Base-by-base conservation (phyloP, 352 stramenopile genomes). In the Globisporangium splendens region DNA sequence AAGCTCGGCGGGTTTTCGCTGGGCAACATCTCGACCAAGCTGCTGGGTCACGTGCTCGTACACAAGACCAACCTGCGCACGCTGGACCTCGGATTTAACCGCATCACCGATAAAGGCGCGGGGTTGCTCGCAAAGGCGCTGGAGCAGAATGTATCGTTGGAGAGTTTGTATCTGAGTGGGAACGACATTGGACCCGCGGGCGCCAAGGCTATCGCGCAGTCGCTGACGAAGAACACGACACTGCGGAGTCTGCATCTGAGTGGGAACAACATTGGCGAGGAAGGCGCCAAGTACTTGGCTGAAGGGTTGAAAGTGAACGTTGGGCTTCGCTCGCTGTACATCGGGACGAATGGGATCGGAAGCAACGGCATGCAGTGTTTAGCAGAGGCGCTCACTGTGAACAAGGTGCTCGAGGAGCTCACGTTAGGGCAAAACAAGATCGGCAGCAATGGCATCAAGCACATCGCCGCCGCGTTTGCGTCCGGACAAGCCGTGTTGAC, bases 1-100 rank as follows among this genome's bases (percentile, higher is more conserved):
- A 93, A 92, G 59, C 77, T 93, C 1, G 78, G 82, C n/a, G 80
- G 82, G 41, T 91, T 92, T 48, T 88, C 83, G 41, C 63, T 94
- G 21, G 84, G 84, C 24, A 83, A 92, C 62, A 62, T 75, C 20
- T 77, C 72, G 43, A 77, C 83, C 4, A 73, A 73, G 59, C 52
- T 91, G 48, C 63, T 94, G 22, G 66, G 75, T 1, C 72, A 76
- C 51, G 83, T 89, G 44, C 57, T 94, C 2, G 63, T 67, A 20
- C 61, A 65, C 35, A 75, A 60, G 21, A 54, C 58, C 18, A 83
- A 59, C 24, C 56, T 94, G 35, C 69, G 66, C 21, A 88, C 81
- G 38, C 64, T 94, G 17, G 83, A 94, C 50, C 64, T 94, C 13
- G 83, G 84, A 3, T 92, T 92, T 47, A 94, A 94, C 62, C 72